Evolutionary conservation across 2,329 filamentous ascomycete genomes (phyloP), one percentile per base, ranked within the genome.

Genomic region (Cercospora sojina): DNA sequence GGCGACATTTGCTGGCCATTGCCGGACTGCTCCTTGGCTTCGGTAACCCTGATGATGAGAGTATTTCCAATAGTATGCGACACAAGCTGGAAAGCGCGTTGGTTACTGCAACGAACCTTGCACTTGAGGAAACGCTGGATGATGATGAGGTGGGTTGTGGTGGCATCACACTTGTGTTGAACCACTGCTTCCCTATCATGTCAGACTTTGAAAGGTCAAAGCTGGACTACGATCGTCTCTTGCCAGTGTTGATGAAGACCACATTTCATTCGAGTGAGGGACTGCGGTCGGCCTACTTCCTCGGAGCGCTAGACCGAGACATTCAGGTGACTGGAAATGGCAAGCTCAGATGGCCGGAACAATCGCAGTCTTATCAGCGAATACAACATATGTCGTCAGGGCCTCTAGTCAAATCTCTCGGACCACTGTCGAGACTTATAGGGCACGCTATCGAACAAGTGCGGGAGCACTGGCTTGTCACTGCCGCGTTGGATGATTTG

Each of bases 1-100:
- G 92, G 92, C 89, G 92, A 77, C 93, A 97, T 77, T 79, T 93
- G 31, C 82, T 97, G n/a, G 85, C 93, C 5, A 85, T 97, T 8
- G 88, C 89, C 0, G 93, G 92, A 3, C 81, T 96, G 23, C 79
- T 97, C 65, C 85, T 94, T 75, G 92, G 91, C 8, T 89, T 93
- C 74, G 90, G 91, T 70, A 82, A 85, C 16, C 83, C 86, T 67
- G 85, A 88, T 47, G 80, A 87, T 55, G 84, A 85, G 66, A 86
- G 87, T n/a, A 78, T 93, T n/a, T 86, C 89, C 5, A 79, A 82
- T 32, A 79, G 83, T 59, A 83, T 94, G 76, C 84, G 89, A 55
- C 85, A 82, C 35, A 91, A 87, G 49, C 81, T 96, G 0, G 90
- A 94, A 74, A 83, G 84, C 18, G 91, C 91, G 1, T 84, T 96